Evolutionary conservation across 306 rosid species (phyloP).

Genomic region (Fagus sylvatica): DNA sequence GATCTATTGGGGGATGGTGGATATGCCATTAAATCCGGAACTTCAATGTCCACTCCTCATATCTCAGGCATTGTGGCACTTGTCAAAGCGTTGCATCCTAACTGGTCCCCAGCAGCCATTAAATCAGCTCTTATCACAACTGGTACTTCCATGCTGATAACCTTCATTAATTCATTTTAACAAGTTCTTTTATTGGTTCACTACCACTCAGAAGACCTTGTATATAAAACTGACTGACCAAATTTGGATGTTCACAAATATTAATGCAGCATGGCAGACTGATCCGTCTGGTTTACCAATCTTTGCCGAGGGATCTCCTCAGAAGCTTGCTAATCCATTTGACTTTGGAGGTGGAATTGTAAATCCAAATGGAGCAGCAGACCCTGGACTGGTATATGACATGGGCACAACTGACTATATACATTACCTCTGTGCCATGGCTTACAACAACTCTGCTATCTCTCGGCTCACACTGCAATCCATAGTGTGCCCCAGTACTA

Average conservation of each 20-base stretch:
- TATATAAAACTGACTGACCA: not conserved
- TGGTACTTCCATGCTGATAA: slow-evolving; percentile 23
- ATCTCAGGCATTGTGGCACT: slow-evolving; percentile 51
- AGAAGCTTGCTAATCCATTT: slow-evolving; percentile 45
- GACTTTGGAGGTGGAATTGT: slow-evolving; percentile 49
- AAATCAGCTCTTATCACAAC: slow-evolving; percentile 56
- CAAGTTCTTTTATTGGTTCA: not conserved
- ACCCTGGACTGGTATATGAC: slow-evolving; percentile 53
- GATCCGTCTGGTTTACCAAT: slow-evolving; percentile 48
- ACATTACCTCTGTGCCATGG: slow-evolving; percentile 43
- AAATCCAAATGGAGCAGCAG: slow-evolving; percentile 40
- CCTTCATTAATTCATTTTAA: not conserved
- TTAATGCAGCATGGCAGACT: slow-evolving; percentile 40
- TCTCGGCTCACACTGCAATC: slow-evolving; percentile 15
- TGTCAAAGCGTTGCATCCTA: slow-evolving; percentile 42
- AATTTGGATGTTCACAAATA: not conserved
- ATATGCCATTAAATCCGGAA: slow-evolving; percentile 37
- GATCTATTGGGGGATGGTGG: slow-evolving; percentile 14
- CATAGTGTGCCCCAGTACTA: slow-evolving; percentile 27
- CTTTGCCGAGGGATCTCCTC: slow-evolving; percentile 37
- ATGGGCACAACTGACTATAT: slow-evolving; percentile 31
- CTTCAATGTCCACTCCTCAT: slow-evolving; percentile 63
- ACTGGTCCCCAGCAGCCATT: slow-evolving; percentile 59
- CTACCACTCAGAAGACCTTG: not conserved
- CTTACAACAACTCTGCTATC: slow-evolving; percentile 21